Conservation (phyloP, 2,329 filamentous ascomycete species). For the Xylaria arbuscula region DNA sequence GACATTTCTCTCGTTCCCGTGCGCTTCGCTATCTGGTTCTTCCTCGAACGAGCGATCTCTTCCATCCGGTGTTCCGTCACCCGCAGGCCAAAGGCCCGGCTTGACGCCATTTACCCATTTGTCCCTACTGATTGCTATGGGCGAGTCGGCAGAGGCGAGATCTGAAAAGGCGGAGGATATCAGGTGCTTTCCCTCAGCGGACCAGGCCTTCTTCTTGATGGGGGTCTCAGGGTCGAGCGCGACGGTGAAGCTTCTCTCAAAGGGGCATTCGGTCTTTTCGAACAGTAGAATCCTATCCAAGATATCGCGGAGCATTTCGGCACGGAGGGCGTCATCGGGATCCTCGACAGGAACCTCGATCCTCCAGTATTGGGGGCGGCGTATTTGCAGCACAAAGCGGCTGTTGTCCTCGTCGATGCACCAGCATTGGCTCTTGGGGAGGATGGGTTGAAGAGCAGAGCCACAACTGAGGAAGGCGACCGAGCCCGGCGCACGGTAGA, state of each 20-base stretch:
- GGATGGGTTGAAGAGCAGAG: constrained; percentile 83
- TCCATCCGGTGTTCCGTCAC: not conserved
- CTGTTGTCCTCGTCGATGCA: constrained; percentile 85
- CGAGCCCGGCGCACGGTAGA: constrained; percentile 87
- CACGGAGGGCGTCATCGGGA: constrained; percentile 70
- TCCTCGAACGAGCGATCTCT: not conserved
- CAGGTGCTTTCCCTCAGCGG: constrained; percentile 61
- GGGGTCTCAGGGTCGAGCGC: constrained; percentile 74
- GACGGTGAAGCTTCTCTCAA: constrained; percentile 80
- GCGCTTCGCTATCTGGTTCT: not conserved
- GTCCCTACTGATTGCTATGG: constrained; percentile 40
- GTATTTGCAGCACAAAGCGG: constrained; percentile 86
- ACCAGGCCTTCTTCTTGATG: constrained; percentile 75
- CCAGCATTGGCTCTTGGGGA: constrained; percentile 93
- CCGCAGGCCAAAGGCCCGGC: constrained; percentile 21
- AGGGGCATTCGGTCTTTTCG: constrained; percentile 89
- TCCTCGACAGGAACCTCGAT: constrained; percentile 81
- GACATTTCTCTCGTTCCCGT: not conserved
- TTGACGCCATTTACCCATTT: constrained; percentile 36
- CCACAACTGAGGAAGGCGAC: constrained; percentile 91
- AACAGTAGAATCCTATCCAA: constrained; percentile 81
- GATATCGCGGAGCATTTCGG: constrained; percentile 75
- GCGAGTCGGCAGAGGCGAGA: constrained; percentile 39
- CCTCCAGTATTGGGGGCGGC: constrained; percentile 86
- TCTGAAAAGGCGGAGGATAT: constrained; percentile 53